Evolutionary conservation across 345 rosid genomes (phyloP).

Genomic region (Psidium guajava): DNA sequence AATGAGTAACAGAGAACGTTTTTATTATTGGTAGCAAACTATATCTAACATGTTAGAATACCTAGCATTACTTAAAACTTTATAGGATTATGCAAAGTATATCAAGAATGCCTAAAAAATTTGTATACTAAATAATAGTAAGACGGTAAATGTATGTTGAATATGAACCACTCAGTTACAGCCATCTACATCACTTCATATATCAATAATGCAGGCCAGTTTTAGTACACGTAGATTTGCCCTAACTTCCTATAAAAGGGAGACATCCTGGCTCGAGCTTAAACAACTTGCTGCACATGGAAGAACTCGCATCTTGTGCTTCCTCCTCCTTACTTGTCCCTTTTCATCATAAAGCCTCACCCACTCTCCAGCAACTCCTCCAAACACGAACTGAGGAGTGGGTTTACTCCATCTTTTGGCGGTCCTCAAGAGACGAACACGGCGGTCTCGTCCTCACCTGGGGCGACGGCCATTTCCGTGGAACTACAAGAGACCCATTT

Average conservation of each 20-base stretch:
- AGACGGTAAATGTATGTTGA: neutral
- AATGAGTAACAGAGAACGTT: neutral
- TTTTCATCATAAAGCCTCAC: neutral
- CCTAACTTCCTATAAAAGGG: neutral
- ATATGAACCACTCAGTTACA: neutral
- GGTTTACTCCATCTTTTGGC: constrained; percentile 17
- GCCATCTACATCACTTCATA: neutral
- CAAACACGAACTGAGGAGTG: constrained; percentile 3
- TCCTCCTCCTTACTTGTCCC: neutral
- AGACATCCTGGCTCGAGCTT: neutral
- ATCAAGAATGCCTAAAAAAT: neutral
- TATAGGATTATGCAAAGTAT: neutral
- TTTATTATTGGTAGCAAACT: neutral
- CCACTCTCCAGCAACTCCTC: neutral
- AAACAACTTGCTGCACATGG: neutral
- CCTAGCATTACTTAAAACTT: neutral
- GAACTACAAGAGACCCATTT: neutral
- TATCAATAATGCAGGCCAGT: neutral
- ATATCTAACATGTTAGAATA: neutral
- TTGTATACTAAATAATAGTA: neutral
- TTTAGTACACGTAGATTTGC: neutral
- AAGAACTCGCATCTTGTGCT: neutral
- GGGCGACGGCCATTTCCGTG: constrained; percentile 12
- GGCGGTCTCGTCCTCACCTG: constrained; percentile 6
- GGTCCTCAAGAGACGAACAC: neutral